Percentiles rank a stretch among this genome's conserved stretches.
Evolutionary conservation across 1,284 basidiomycete genomes (phyloP).

Genomic region (Thelephora terrestris): DNA sequence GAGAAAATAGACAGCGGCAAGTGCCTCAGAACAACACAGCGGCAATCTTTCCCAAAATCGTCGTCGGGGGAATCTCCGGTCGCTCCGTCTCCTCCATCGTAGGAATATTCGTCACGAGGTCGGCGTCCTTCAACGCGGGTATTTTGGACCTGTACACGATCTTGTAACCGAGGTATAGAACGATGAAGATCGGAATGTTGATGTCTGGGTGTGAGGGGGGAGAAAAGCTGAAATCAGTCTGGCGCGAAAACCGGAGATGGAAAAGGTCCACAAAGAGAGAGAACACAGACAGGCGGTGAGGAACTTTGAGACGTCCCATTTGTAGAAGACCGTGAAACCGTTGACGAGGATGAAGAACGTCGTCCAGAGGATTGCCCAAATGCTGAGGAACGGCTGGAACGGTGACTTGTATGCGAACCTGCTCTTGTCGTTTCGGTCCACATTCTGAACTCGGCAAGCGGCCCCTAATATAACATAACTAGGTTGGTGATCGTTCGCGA

Average conservation of each 20-base stretch:
- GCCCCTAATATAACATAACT: neutral
- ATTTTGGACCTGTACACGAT: slow-evolving; percentile 39
- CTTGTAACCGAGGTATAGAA: slow-evolving; percentile 43
- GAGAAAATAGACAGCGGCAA: too few relatives aligned
- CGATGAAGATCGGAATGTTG: slow-evolving; percentile 42
- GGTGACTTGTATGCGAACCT: slow-evolving; percentile 42
- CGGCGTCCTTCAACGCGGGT: slow-evolving; percentile 44
- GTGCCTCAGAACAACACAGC: slow-evolving; percentile 30
- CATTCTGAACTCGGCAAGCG: neutral
- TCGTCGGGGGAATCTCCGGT: slow-evolving; percentile 28
- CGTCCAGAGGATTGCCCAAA: slow-evolving; percentile 31
- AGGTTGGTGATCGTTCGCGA: too few relatives aligned
- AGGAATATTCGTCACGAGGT: slow-evolving; percentile 49
- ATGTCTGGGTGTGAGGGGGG: slow-evolving; percentile 18
- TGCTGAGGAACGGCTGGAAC: slow-evolving; percentile 30
- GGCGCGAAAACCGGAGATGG: neutral
- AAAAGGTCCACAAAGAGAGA: slow-evolving; percentile 31
- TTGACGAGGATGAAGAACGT: slow-evolving; percentile 31
- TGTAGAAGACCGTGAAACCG: slow-evolving; percentile 26
- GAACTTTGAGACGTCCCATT: slow-evolving; percentile 51
- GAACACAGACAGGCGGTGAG: slow-evolving; percentile 25
- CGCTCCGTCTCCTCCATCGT: slow-evolving; percentile 44
- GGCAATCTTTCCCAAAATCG: slow-evolving; percentile 26
- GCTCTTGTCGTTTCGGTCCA: slow-evolving; percentile 27
- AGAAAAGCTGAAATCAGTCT: too few relatives aligned